These are phyloP conservation scores for Pyrus communis DNA, from an alignment of 306 rosid species.

Conservation along the genomic window DNA sequence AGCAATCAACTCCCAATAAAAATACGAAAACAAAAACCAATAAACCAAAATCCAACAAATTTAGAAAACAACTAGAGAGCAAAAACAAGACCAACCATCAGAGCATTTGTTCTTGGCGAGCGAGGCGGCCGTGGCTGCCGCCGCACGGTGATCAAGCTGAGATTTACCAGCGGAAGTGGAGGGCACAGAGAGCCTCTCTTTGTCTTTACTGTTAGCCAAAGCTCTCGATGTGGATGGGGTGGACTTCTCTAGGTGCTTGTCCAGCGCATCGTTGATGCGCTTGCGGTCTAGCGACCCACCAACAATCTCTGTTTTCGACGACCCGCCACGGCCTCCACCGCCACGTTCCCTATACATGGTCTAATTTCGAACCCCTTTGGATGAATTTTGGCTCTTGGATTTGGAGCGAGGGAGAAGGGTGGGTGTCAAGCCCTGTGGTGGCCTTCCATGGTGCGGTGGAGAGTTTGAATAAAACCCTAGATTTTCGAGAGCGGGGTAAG, in stretches of 20 bases:
- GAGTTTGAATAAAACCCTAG: not conserved
- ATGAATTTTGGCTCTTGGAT: not conserved
- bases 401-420: not conserved
- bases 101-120: conserved; percentile 50
- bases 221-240: conserved; percentile 51
- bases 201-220: conserved; percentile 33
- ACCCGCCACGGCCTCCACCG: conserved; percentile 39
- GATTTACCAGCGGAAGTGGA: conserved; percentile 51
- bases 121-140: conserved; percentile 19
- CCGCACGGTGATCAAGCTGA: conserved; percentile 52
- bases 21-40: not conserved
- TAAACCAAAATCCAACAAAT: not conserved
- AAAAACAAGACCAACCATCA: conserved; percentile 28
- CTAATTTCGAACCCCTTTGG: not conserved
- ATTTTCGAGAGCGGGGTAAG: not conserved
- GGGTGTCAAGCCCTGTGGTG: not conserved
- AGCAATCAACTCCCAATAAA: not conserved
- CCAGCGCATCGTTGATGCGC: conserved; percentile 66
- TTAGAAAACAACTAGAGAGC: not conserved
- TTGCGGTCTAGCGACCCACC: conserved; percentile 50
- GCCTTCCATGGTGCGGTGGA: not conserved
- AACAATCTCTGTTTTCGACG: conserved; percentile 47
- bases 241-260: conserved; percentile 57
- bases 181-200: conserved; percentile 42
- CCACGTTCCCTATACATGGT: conserved; percentile 56